phyloP scores from a whole-genome alignment of 495 filamentous ascomycete species.

The Aspergillus taichungensis region DNA sequence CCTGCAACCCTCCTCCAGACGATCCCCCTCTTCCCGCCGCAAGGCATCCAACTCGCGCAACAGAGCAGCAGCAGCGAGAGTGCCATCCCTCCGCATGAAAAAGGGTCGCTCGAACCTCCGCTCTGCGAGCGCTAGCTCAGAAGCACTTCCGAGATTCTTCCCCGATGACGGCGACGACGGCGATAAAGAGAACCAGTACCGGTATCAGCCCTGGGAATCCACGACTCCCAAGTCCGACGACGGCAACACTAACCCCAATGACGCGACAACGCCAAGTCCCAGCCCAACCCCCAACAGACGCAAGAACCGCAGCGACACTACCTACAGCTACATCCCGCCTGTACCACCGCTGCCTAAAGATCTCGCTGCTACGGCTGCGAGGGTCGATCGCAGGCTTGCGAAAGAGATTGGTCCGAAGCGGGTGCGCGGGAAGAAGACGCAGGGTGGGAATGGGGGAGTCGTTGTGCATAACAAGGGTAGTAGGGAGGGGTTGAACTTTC shows the following conservation, averaged over 20 bases:
- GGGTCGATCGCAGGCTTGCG: conserved; percentile 17
- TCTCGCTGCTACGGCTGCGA: conserved; percentile 26
- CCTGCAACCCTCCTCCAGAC: conserved; percentile 6
- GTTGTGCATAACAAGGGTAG: background rate
- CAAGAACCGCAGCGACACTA: conserved; percentile 15
- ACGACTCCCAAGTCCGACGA: background rate
- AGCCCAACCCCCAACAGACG: conserved; percentile 14
- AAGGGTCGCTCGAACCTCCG: conserved; percentile 18
- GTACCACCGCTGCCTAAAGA: conserved; percentile 37
- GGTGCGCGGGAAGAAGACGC: conserved; percentile 7
- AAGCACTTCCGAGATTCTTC: background rate
- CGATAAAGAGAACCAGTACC: conserved; percentile 11
- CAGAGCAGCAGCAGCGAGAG: background rate
- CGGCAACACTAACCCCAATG: background rate
- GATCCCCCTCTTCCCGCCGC: conserved; percentile 10
- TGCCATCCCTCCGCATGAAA: conserved; percentile 19
- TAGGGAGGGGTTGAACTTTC: conserved; percentile 19
- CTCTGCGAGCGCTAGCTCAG: conserved; percentile 9
- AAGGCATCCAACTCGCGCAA: conserved; percentile 17
- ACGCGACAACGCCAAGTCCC: conserved; percentile 1
- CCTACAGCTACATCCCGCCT: conserved; percentile 28
- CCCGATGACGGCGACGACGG: background rate
- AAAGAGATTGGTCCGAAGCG: conserved; percentile 19
- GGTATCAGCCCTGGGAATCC: background rate
- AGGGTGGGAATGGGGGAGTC: background rate